These are phyloP conservation scores for Endotrypanum monterogeii DNA, from an alignment of 208 protist genomes.

Conservation along the genomic window DNA sequence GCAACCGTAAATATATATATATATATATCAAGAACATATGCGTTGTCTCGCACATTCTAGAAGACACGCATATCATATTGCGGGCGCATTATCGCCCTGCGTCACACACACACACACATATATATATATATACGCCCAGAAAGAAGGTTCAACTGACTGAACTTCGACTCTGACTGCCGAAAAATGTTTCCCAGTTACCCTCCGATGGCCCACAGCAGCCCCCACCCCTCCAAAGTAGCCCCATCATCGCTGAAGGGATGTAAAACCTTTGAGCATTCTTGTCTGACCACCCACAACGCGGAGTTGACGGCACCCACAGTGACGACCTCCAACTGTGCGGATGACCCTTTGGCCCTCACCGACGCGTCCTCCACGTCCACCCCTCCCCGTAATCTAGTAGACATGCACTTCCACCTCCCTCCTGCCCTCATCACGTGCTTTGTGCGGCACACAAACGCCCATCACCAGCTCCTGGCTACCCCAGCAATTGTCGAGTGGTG, in stretches of 20 bases:
- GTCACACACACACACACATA: background rate
- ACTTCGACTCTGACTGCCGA: background rate
- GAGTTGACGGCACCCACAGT: background rate
- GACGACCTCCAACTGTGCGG: background rate
- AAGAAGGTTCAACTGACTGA: background rate
- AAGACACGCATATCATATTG: background rate
- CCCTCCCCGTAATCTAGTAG: slow-evolving; percentile 2
- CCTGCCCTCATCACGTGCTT: slow-evolving; percentile 63
- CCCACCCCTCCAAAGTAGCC: background rate
- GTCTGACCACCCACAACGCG: background rate
- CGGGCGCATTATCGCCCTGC: background rate
- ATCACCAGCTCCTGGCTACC: slow-evolving; percentile 46
- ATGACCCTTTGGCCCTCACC: background rate
- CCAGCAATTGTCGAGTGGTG: slow-evolving; percentile 59
- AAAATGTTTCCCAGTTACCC: slow-evolving; percentile 1
- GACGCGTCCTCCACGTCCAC: background rate
- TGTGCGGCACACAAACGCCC: slow-evolving; percentile 59
- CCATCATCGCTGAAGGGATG: background rate
- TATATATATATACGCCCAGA: background rate
- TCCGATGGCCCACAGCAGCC: background rate
- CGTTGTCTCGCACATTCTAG: too few relatives aligned
- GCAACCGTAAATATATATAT: too few relatives aligned
- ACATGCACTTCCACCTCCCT: slow-evolving; percentile 33
- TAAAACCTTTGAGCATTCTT: too few relatives aligned
- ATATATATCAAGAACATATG: too few relatives aligned